Percentiles rank a stretch among this genome's conserved stretches.
phyloP scores from a whole-genome alignment of 2,329 filamentous ascomycete species.

The Aspergillus candidus region DNA sequence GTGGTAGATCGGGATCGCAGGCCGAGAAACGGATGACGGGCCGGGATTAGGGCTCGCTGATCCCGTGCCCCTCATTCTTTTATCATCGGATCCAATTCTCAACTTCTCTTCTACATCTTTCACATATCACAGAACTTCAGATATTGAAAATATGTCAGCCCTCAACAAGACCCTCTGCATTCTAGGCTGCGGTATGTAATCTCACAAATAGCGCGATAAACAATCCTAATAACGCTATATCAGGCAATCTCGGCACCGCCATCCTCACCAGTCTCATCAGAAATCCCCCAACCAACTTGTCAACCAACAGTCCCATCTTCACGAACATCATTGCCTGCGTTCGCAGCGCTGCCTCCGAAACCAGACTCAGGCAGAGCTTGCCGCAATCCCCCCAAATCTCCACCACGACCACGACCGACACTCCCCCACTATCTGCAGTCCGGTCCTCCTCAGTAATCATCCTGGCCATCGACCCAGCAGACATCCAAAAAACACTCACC shows the following conservation, averaged over 20 bases:
- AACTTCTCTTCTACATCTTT: no score
- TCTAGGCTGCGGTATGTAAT: slow-evolving; percentile 14
- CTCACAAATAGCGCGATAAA: no score
- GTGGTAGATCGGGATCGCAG: no score
- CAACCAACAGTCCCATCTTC: slow-evolving; percentile 17
- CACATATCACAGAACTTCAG: no score
- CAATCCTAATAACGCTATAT: not conserved
- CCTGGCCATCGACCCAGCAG: slow-evolving; percentile 44
- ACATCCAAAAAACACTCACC: slow-evolving; percentile 36
- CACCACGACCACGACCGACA: slow-evolving; percentile 30
- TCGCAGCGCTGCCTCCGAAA: slow-evolving; percentile 32
- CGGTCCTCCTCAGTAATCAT: slow-evolving; percentile 39
- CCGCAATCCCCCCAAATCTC: slow-evolving; percentile 25
- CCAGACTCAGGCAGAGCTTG: slow-evolving; percentile 29
- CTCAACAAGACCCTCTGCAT: slow-evolving; percentile 10
- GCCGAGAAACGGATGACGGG: no score
- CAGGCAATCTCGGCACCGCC: slow-evolving; percentile 36
- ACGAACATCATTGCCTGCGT: slow-evolving; percentile 40
- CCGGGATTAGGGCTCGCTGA: no score
- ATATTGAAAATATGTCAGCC: no score
- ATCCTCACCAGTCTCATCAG: slow-evolving; percentile 32
- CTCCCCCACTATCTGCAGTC: slow-evolving; percentile 19
- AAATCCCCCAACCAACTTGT: slow-evolving; percentile 4
- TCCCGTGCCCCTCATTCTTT: no score
- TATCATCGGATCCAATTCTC: no score